Conservation (phyloP, 441 rosid species). For the Syzygium syzygioides region DNA sequence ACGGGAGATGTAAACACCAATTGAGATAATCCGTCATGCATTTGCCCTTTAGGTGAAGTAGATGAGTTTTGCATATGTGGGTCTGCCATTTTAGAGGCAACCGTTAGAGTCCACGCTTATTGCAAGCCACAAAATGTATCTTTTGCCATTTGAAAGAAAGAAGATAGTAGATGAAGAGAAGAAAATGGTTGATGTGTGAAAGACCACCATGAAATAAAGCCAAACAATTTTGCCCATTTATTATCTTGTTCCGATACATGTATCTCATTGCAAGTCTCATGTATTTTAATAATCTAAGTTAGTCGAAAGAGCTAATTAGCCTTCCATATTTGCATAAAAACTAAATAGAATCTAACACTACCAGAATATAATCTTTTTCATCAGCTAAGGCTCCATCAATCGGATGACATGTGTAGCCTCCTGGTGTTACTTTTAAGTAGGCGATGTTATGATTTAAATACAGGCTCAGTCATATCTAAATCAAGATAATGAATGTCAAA, state of each 20-base stretch:
- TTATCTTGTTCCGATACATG: neutral
- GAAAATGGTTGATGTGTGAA: neutral
- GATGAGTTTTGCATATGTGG: neutral
- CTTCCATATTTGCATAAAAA: neutral
- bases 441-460: neutral
- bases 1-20: neutral
- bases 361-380: no score
- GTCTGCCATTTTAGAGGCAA: neutral
- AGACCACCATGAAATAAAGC: neutral
- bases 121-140: neutral
- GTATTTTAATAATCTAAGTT: neutral
- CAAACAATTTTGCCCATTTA: neutral
- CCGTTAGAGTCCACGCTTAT: neutral
- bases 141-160: neutral
- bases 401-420: neutral
- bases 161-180: neutral
- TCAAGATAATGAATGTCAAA: neutral
- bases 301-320: neutral
- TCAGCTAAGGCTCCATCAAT: neutral
- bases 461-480: neutral
- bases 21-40: neutral
- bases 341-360: neutral
- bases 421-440: neutral
- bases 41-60: neutral
- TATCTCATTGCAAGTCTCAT: neutral